Percentiles rank a stretch among this genome's conserved stretches.
Conservation (phyloP, 1,139 yeast species). For the Blastobotrys indianensis region DNA sequence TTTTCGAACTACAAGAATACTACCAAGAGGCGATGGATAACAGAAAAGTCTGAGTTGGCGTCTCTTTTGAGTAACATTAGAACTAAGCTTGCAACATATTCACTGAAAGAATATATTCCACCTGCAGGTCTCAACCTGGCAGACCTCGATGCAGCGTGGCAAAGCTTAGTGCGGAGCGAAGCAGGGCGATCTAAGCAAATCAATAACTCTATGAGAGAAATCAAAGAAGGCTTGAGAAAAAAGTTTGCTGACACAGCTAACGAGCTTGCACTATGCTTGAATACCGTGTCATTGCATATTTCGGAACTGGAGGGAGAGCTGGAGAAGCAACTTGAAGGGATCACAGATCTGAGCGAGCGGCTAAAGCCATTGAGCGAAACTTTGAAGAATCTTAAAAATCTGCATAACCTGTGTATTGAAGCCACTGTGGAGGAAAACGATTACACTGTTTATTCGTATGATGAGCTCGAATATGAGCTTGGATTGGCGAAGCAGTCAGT, state of each 20-base stretch:
- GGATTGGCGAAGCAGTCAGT: constrained; percentile 36
- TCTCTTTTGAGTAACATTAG: constrained; percentile 37
- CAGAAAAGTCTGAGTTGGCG: constrained; percentile 36
- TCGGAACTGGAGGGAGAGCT: constrained; percentile 37
- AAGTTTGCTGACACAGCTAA: constrained; percentile 43
- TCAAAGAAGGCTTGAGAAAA: constrained; percentile 40
- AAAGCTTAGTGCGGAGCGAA: constrained; percentile 30
- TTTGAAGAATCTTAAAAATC: constrained; percentile 26
- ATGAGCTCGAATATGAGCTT: constrained; percentile 38
- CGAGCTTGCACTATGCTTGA: constrained; percentile 31
- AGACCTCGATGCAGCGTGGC: constrained; percentile 35
- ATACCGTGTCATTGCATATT: constrained; percentile 30
- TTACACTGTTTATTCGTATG: constrained; percentile 36
- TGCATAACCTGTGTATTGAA: constrained; percentile 30
- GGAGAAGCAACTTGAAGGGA: constrained; percentile 34
- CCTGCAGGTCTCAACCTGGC: constrained; percentile 30
- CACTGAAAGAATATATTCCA: constrained; percentile 34
- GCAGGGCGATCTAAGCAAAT: constrained; percentile 32
- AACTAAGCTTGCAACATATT: constrained; percentile 37
- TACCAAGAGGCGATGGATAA: constrained; percentile 37
- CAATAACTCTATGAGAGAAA: constrained; percentile 32
- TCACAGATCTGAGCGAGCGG: constrained; percentile 30
- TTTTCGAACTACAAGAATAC: constrained; percentile 31
- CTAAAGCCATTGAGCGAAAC: constrained; percentile 31
- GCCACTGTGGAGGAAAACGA: constrained; percentile 41